A percentile compares a stretch with the other conserved stretches of the same genome.
Evolutionary conservation across 2,329 filamentous ascomycete genomes (phyloP).

Genomic region (Pyrenochaeta sp.): DNA sequence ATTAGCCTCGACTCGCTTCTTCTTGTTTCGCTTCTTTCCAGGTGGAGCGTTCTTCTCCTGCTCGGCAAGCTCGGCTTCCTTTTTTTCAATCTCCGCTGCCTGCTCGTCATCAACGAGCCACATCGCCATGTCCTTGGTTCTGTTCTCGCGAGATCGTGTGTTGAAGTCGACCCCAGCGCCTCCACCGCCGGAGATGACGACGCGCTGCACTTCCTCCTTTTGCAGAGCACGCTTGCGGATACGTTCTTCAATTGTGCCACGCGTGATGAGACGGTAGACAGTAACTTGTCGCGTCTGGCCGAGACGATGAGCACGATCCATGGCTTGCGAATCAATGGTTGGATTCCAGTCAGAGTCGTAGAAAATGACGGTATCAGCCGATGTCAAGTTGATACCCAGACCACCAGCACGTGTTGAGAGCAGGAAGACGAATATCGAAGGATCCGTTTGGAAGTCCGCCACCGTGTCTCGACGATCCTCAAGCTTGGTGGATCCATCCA

Average conservation of each 20-base stretch:
- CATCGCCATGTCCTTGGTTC: constrained; percentile 97
- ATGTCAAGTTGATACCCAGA: constrained; percentile 95
- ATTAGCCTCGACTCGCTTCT: constrained; percentile 66
- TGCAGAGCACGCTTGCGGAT: constrained; percentile 96
- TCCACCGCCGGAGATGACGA: constrained; percentile 89
- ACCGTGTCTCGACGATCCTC: constrained; percentile 97
- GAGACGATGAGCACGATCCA: constrained; percentile 97
- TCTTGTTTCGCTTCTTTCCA: constrained; percentile 66
- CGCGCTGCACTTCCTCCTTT: constrained; percentile 97
- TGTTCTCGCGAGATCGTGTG: constrained; percentile 86
- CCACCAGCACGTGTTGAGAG: constrained; percentile 95
- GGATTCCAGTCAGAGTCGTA: constrained; percentile 99
- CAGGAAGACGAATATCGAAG: constrained; percentile 96
- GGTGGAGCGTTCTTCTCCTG: constrained; percentile 61
- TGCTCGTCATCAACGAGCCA: constrained; percentile 98
- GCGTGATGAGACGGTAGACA: constrained; percentile 96
- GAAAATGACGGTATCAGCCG: constrained; percentile 98
- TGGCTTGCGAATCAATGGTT: constrained; percentile 97
- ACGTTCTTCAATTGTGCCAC: constrained; percentile 95
- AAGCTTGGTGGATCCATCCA: constrained; percentile 96
- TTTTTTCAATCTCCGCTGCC: constrained; percentile 89
- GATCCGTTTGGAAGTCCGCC: constrained; percentile 91
- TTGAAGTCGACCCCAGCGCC: constrained; percentile 94
- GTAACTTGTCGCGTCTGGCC: constrained; percentile 96
- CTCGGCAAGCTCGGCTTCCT: constrained; percentile 83